Conservation (phyloP, 2,329 filamentous ascomycete species). For the Paracamarosporium sp. region DNA sequence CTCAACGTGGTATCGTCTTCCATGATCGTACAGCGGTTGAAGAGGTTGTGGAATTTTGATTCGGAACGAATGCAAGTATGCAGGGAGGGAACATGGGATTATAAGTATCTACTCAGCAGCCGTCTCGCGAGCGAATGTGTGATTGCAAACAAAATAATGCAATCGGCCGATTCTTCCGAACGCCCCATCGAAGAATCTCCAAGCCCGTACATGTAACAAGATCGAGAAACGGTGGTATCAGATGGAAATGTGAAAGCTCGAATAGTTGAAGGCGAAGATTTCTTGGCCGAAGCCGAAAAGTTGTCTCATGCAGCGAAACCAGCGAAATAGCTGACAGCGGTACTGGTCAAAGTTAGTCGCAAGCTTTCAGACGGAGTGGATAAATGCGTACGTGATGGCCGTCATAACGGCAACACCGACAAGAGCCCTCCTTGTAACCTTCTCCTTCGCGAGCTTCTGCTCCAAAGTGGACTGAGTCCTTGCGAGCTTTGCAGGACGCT, state of each 20-base stretch:
- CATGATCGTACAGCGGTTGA: background rate
- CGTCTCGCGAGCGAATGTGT: conserved; percentile 7
- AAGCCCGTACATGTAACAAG: conserved; percentile 15
- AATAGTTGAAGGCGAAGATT: background rate
- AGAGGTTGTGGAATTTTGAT: background rate
- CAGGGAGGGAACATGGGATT: conserved; percentile 14
- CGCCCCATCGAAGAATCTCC: background rate
- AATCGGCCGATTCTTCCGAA: conserved; percentile 1
- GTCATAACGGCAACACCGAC: conserved; percentile 86
- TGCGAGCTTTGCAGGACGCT: conserved; percentile 72
- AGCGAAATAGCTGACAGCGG: conserved; percentile 38
- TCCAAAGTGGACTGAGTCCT: conserved; percentile 66
- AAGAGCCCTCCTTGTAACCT: conserved; percentile 83
- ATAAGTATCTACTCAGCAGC: conserved; percentile 22
- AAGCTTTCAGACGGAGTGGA: too few species aligned
- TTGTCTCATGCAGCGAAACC: conserved; percentile 2
- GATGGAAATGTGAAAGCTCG: conserved; percentile 6
- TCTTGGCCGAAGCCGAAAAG: background rate
- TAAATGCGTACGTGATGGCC: conserved; percentile 80
- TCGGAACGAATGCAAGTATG: background rate
- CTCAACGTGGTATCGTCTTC: background rate
- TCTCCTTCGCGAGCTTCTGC: conserved; percentile 81
- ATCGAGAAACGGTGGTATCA: conserved; percentile 22
- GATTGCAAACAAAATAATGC: background rate
- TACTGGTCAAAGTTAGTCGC: conserved; percentile 28